phyloP scores from a whole-genome alignment of 164 flowering plant species.

The Hamamelis virginiana region DNA sequence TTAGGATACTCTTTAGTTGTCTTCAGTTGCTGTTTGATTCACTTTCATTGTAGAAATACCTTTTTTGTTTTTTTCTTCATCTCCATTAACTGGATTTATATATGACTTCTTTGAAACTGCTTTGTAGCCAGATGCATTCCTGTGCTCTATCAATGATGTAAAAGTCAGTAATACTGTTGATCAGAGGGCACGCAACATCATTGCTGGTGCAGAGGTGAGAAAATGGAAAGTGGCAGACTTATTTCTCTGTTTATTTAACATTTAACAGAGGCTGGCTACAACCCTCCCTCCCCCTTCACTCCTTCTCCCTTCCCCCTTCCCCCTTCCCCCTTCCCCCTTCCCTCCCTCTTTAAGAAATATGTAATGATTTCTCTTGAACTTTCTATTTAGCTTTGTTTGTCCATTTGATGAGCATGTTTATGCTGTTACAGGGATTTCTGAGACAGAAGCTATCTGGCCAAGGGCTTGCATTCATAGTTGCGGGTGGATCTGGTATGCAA shows the following conservation, averaged over 20 bases:
- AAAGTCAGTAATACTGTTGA: conserved; percentile 76
- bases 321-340: neutral
- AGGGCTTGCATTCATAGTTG: conserved; percentile 92
- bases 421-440: conserved; percentile 60
- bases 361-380: no score
- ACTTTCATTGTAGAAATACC: neutral
- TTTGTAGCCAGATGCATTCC: conserved; percentile 98
- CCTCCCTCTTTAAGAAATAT: no score
- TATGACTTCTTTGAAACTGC: conserved; percentile 21
- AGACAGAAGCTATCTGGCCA: conserved; percentile 90
- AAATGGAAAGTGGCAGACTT: neutral
- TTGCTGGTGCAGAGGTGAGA: conserved; percentile 77
- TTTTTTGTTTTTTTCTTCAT: neutral
- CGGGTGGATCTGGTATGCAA: conserved; percentile 90
- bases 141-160: conserved; percentile 92
- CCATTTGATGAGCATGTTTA: conserved; percentile 7
- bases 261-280: neutral
- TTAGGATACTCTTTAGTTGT: neutral
- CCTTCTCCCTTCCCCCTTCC: neutral
- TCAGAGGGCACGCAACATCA: conserved; percentile 71
- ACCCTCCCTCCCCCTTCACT: neutral
- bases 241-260: neutral
- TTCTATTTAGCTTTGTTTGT: neutral
- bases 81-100: neutral
- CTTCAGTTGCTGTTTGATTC: neutral